Evolutionary conservation across 1,284 basidiomycete species (phyloP), one percentile per base, ranked within the genome.

Genomic region (Afroboletus lepidellus): DNA sequence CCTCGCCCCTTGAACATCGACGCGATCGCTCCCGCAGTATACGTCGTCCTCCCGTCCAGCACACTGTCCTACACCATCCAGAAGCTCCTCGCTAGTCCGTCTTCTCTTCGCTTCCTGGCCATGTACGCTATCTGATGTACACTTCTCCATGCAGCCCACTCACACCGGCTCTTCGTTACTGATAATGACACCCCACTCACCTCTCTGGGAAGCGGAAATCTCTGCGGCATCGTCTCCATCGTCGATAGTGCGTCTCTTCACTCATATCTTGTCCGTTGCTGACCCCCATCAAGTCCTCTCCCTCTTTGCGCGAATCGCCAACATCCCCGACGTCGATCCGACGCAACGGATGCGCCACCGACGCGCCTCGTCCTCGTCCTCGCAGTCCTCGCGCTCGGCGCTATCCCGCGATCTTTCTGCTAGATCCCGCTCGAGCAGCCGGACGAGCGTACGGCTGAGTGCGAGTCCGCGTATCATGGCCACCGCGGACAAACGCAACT

Each of bases 101-200:
- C 29, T 24, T 15, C 15, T 36, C 24, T 0, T 2, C 5, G 2
- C 15, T 18, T 21, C 5, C 20, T 36, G 5, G 33, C 5, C 25
- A 18, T 32, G 2, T 24, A 16, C 18, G 1, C 27, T 13, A 11
- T 36, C 44, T 55, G 38, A 62, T 47, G 25, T n/a, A 29, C 32
- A 30, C 18, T 49, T 27, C 9, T 41, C n/a, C 45, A 8, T 41
- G 5, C 58, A 90, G 88, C 87, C 36, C 85, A 84, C 63, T 75
- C 88, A 0, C 88, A 90, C 61, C 78, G 88, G 37, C 74, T 90
- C 9, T 90, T 90, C 60, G 80, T 90, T n/a, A 85, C 81, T 1
- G 77, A 78, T 48, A 84, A 86, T 39, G 75, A 77, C 18, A 62
- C 57, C 23, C 36, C 71, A 5, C 69, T 65, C 33, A 70, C 76